Evolutionary conservation across 2,329 filamentous ascomycete genomes (phyloP), one percentile per base, ranked within the genome.

Genomic region (Calonectria hawksworthii): DNA sequence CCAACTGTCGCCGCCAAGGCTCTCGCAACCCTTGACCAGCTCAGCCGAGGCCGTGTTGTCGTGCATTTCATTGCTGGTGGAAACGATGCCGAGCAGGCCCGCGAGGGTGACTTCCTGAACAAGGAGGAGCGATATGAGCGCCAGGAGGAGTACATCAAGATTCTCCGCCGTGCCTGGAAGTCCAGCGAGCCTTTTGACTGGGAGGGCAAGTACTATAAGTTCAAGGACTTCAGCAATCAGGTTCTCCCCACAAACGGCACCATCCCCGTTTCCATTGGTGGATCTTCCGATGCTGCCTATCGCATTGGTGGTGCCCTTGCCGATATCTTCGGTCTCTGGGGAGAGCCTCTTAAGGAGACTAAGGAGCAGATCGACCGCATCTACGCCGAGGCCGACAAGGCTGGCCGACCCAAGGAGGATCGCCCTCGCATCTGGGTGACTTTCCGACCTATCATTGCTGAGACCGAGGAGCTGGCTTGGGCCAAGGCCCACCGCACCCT

Each of bases 261-360:
- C 30, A 92, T 92, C 63, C 89, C 89, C 1, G 87, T 92, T 2
- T 92, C 90, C 0, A 90, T 92, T 0, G 91, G 91, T 13, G 91
- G 91, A 0, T 92, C 90, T 0, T 92, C 90, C 0, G 87, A 89
- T 23, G 90, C 90, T 6, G 91, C 91, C 0, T 92, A 92, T 82
- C 89, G 90, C 28, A 86, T 92, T 50, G 91, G 91, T 30, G 91
- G 91, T 34, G 84, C 87, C 0, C 85, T 92, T 2, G 91, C 88
- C 34, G 91, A 93, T 75, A 93, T 93, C 78, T 92, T 92, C 75
- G 91, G 91, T 0, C 87, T 93, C 5, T 93, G 91, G 91, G 91
- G 91, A 14, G 91, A 93, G 79, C 91, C 91, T 1, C 84, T 92
- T 2, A 92, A 92, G 83, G 91, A 93, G 80, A 92, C 91, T 0